Percentiles rank a stretch among this genome's conserved stretches.
phyloP scores from a whole-genome alignment of 2,329 filamentous ascomycete genomes.

The Erysiphe pulchra region DNA sequence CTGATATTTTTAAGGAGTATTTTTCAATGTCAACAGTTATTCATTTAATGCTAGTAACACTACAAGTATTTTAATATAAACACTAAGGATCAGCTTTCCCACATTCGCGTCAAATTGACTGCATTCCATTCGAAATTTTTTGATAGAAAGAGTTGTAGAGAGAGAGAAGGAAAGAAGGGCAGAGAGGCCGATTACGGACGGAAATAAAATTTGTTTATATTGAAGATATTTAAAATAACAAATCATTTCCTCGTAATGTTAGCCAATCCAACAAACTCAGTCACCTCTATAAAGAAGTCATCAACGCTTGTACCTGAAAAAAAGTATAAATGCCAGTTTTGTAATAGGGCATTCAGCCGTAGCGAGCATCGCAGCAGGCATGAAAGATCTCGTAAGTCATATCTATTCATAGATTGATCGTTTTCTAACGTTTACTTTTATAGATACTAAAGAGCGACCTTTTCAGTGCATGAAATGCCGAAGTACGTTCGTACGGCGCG shows the following conservation, averaged over 20 bases:
- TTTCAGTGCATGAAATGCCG: slow-evolving; percentile 98
- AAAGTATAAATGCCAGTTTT: slow-evolving; percentile 99
- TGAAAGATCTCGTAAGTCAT: slow-evolving; percentile 82
- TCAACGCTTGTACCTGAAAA: slow-evolving; percentile 49
- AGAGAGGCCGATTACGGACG: no score
- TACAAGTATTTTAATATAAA: no score
- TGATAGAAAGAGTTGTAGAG: no score
- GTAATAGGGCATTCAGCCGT: slow-evolving; percentile 87
- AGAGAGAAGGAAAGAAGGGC: no score
- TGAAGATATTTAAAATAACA: no score
- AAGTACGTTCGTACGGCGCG: slow-evolving; percentile 93
- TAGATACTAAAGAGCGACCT: slow-evolving; percentile 94
- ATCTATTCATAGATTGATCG: not conserved
- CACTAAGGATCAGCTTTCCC: no score
- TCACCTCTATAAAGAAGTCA: slow-evolving; percentile 38
- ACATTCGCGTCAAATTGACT: no score
- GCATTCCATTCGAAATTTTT: no score
- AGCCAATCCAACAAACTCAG: slow-evolving; percentile 35
- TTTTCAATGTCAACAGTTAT: no score
- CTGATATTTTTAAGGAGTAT: no score
- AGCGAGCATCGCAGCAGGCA: slow-evolving; percentile 94
- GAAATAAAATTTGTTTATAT: no score
- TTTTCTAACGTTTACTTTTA: slow-evolving; percentile 1
- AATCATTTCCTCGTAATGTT: slow-evolving; percentile 4
- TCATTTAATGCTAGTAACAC: no score